Evolutionary conservation across 2,329 filamentous ascomycete genomes (phyloP), one percentile per base, ranked within the genome.

Genomic region (Diplocarpon mali): DNA sequence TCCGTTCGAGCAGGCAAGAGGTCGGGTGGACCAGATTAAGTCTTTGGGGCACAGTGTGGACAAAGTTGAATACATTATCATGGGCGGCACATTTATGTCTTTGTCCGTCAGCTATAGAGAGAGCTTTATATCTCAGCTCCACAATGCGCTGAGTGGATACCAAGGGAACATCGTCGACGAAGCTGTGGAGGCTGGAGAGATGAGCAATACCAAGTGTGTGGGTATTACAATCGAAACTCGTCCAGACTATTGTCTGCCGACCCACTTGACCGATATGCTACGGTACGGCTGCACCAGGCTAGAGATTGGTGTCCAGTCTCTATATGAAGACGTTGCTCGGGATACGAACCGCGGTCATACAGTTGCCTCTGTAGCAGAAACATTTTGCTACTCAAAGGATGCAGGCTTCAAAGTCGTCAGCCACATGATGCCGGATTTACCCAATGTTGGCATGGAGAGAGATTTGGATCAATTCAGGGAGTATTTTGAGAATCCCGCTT

Each of bases 21-120:
- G 92, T 35, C 80, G 92, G 55, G 90, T 98, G 5, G 93, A 98
- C 58, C 92, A 98, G 67, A 87, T 98, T 61, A 93, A 94, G 65
- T 85, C 86, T 2, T 73, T 98, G 0, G 92, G 92, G 0, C 92
- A 98, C 65, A 95, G 87, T 37, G 92, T 98, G 38, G 92, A 98
- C 68, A 98, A 98, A 65, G 92, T 98, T 17, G 92, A 98, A 69
- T 98, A 96, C 65, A 98, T 98, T 61, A 95, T 98, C 62, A 98
- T 98, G 92, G 92, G 92, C 48, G 92, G 92, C 54, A 98, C 92
- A 0, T 98, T 98, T 67, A 98, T 98, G 93, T 96, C 90, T 2
- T 68, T 98, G 20, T 75, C 90, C 8, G 80, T 88, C 58, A 80
- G 83, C 17, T 98, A 98, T 64, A 75, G 92, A 24, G 86, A 98